Evolutionary conservation across 768 basidiomycete species (phyloP), one percentile per base, ranked within the genome.

Genomic region (Boletus subcaerulescens): DNA sequence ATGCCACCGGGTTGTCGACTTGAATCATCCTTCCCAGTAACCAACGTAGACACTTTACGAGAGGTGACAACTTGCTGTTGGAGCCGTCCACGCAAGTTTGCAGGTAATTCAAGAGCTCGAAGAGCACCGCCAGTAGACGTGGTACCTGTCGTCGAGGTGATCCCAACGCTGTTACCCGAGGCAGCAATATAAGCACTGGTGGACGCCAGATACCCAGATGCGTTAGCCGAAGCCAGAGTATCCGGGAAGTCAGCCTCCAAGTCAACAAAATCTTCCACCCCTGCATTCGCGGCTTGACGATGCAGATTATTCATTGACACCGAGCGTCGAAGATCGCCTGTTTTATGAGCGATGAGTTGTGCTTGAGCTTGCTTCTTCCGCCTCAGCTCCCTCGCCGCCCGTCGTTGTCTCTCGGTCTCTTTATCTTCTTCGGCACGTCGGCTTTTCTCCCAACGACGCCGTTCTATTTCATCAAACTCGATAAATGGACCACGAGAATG

Each of bases 121-220:
- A 77, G 70, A 4, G 76, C 62, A 29, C 64, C 61, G 3, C 82
- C 80, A 12, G 80, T 82, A 7, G 90, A 90, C 2, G 90, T 91
- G 5, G 93, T 95, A 1, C 91, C 93, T 38, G 90, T 88, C 22
- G 87, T 89, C 3, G 94, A 97, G 2, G 96, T 94, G 64, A 98
- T 86, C 38, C 83, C 80, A 44, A 98, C 93, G 58, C 91, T 94
- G 73, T 99, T 98, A 7, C 95, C 95, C 9, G 95, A 98, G 3
- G 96, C 96, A 36, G 93, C 93, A 52, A 91, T 79, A 67, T 93
- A 93, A 13, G 77, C 79, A 32, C 77, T 73, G 2, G 71, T 71
- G 7, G 87, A 87, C 5, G 80, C 79, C 6, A 84, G 74, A 65
- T 85, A 89, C 6, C 89, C 87, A 3, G 89, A 90, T 12, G 87